phyloP scores from a whole-genome alignment of 2,329 filamentous ascomycete genomes.

The Ceratocystis variospora region DNA sequence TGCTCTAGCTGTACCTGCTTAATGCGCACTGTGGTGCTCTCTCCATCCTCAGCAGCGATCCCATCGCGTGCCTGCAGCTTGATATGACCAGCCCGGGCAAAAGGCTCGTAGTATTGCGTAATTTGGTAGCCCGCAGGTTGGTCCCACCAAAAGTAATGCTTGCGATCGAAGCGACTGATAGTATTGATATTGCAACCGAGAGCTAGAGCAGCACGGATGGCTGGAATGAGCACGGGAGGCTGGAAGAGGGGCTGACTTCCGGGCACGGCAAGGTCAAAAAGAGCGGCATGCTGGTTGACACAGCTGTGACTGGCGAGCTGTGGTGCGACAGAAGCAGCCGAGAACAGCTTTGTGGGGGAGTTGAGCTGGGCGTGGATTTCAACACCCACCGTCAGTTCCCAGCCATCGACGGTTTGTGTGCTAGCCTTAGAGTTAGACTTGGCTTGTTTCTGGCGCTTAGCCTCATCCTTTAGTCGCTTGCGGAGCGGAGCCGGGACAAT shows the following conservation, averaged over 20 bases:
- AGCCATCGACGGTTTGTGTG: constrained; percentile 47
- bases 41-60: constrained; percentile 59
- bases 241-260: constrained; percentile 83
- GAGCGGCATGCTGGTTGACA: constrained; percentile 75
- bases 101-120: constrained; percentile 78
- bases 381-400: constrained; percentile 91
- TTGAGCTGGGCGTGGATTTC: constrained; percentile 97
- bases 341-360: constrained; percentile 80
- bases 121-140: constrained; percentile 95
- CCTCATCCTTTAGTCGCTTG: constrained; percentile 59
- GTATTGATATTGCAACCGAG: constrained; percentile 65
- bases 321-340: constrained; percentile 47
- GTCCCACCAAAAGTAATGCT: constrained; percentile 99
- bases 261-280: constrained; percentile 80
- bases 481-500: constrained; percentile 38
- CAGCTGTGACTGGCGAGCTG: constrained; percentile 21
- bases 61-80: constrained; percentile 61
- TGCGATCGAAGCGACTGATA: constrained; percentile 77
- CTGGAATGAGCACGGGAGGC: constrained; percentile 67
- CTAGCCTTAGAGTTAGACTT: constrained; percentile 33
- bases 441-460: constrained; percentile 52
- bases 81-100: constrained; percentile 58
- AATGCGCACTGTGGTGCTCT: constrained; percentile 61
- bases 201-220: constrained; percentile 76
- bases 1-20: constrained; percentile 96